Conservation (phyloP, 163 green algal species). For the Scenedesmus sp. region DNA sequence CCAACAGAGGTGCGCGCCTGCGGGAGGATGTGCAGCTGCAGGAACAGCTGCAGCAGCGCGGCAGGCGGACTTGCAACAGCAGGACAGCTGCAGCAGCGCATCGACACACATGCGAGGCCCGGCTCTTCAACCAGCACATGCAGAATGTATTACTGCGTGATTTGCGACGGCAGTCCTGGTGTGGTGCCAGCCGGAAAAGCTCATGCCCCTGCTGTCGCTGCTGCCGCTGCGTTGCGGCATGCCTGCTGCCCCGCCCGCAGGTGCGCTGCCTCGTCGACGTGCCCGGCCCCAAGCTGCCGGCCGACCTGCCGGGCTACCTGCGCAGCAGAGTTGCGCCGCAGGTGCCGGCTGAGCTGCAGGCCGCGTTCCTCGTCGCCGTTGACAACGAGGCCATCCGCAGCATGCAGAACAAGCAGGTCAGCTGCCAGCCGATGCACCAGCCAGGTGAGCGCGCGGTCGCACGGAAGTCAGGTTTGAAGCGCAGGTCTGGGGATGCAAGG, state of each 20-base stretch:
- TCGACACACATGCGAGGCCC: too few species aligned
- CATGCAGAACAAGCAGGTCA: constrained; percentile 95
- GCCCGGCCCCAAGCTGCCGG: constrained; percentile 85
- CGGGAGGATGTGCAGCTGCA: background rate
- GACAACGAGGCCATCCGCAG: constrained; percentile 65
- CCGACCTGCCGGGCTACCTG: constrained; percentile 71
- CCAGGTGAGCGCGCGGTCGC: constrained; percentile 55
- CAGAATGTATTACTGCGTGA: too few species aligned
- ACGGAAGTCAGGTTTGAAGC: too few species aligned
- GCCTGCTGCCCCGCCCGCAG: constrained; percentile 40
- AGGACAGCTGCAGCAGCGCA: too few species aligned
- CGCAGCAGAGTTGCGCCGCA: constrained; percentile 67
- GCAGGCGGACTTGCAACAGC: too few species aligned
- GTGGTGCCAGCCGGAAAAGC: too few species aligned
- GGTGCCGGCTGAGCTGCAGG: constrained; percentile 82
- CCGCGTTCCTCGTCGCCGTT: constrained; percentile 81
- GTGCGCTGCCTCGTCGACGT: constrained; percentile 94
- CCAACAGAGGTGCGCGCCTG: constrained; percentile 73
- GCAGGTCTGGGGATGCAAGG: too few species aligned
- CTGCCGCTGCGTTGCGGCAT: background rate
- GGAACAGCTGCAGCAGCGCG: background rate
- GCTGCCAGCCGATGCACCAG: constrained; percentile 85
- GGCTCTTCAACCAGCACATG: too few species aligned
- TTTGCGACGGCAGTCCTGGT: too few species aligned
- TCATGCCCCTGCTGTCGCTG: background rate